A percentile compares a stretch with the other conserved stretches of the same genome.
Evolutionary conservation across 2,329 filamentous ascomycete genomes (phyloP).

Genomic region (Talaromyces sp.): DNA sequence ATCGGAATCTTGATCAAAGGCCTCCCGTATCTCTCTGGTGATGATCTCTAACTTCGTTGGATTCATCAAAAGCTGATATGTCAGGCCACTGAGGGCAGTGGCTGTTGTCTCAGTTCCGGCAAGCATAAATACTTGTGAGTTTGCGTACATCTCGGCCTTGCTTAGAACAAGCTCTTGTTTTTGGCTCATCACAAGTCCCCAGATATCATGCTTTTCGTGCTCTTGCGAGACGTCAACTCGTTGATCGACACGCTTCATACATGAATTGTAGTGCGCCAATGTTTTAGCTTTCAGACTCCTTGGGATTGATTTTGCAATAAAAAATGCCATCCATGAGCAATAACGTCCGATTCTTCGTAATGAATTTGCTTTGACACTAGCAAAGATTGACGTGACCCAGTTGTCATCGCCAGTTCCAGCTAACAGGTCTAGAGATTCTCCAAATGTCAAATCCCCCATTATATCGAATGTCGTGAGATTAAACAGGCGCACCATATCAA

Average conservation of each 20-base stretch:
- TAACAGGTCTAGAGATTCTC: slow-evolving; percentile 2
- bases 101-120: slow-evolving; percentile 58
- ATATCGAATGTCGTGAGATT: slow-evolving; percentile 6
- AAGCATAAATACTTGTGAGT: slow-evolving; percentile 37
- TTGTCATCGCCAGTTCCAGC: neutral
- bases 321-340: neutral
- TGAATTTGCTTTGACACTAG: neutral
- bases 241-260: neutral
- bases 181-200: slow-evolving; percentile 3
- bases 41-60: slow-evolving; percentile 42
- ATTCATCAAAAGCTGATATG: slow-evolving; percentile 47
- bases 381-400: neutral
- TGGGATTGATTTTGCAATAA: neutral
- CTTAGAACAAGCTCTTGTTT: neutral
- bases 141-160: slow-evolving; percentile 1
- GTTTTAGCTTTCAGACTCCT: neutral
- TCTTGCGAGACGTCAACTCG: neutral
- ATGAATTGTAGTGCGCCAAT: neutral
- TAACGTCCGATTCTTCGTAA: neutral
- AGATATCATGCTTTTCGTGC: neutral
- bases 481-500: neutral
- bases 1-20: slow-evolving; percentile 15
- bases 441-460: slow-evolving; percentile 8
- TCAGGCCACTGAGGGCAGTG: slow-evolving; percentile 46
- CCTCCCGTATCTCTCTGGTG: slow-evolving; percentile 43